phyloP scores from a whole-genome alignment of 2,329 filamentous ascomycete species.

The Arthroderma sp. region DNA sequence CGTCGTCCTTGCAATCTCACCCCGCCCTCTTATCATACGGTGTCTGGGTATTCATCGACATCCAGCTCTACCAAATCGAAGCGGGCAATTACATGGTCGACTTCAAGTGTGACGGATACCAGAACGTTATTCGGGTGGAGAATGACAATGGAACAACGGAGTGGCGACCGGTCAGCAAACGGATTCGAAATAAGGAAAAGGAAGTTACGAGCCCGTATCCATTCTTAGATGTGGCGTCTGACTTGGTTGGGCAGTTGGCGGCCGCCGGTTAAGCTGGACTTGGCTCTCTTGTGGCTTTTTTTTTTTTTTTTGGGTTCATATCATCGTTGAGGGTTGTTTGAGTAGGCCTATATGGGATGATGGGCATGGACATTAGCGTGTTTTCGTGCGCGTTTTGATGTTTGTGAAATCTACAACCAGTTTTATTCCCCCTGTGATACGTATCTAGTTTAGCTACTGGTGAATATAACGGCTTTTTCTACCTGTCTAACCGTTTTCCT shows the following conservation, averaged over 20 bases:
- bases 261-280: conserved; percentile 49
- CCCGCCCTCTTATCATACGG: conserved; percentile 45
- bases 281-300: neutral
- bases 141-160: conserved; percentile 23
- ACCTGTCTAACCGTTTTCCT: too few species aligned
- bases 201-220: conserved; percentile 91
- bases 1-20: conserved; percentile 31
- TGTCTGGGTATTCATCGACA: conserved; percentile 88
- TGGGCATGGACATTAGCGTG: too few species aligned
- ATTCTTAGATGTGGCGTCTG: conserved; percentile 85
- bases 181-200: conserved; percentile 63
- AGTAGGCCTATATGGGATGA: too few species aligned
- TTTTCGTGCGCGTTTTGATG: too few species aligned
- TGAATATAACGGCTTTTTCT: too few species aligned
- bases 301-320: neutral
- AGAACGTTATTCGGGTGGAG: conserved; percentile 55
- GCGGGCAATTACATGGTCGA: conserved; percentile 88
- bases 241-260: conserved; percentile 83
- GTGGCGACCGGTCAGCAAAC: conserved; percentile 37
- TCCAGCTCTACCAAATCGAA: conserved; percentile 92
- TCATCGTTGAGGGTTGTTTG: neutral
- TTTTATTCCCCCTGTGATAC: too few species aligned
- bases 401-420: too few species aligned
- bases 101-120: conserved; percentile 97
- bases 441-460: too few species aligned